phyloP scores from a whole-genome alignment of 108 stramenopile species.

The Nannochloropsis gaditana region DNA sequence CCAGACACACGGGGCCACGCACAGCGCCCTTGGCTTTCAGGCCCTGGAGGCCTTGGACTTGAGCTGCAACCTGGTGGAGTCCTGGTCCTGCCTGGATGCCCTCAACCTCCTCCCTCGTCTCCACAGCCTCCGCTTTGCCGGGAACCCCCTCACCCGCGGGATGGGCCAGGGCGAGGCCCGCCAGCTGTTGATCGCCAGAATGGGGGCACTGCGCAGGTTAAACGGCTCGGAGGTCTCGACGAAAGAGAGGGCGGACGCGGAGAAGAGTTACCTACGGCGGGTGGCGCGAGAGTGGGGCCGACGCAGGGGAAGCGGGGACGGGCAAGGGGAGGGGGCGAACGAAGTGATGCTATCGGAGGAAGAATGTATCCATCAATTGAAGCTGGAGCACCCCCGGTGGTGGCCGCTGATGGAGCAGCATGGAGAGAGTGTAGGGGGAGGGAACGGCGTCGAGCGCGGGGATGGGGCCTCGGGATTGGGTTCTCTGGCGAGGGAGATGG shows the following conservation, averaged over 20 bases:
- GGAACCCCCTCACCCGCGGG: slow-evolving; percentile 18
- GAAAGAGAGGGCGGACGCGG: slow-evolving; percentile 29
- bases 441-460: neutral
- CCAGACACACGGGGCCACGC: neutral
- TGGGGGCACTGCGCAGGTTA: neutral
- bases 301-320: neutral
- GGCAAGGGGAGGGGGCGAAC: neutral
- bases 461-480: neutral
- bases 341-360: neutral
- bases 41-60: neutral
- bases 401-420: neutral
- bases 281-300: neutral
- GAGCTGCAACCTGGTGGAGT: neutral
- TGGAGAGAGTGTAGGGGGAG: neutral
- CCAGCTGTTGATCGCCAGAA: slow-evolving; percentile 29
- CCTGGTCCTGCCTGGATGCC: slow-evolving; percentile 1
- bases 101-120: neutral
- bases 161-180: slow-evolving; percentile 35
- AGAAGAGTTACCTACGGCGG: slow-evolving; percentile 26
- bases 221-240: slow-evolving; percentile 28
- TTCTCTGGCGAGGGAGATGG: slow-evolving; percentile 13
- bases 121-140: slow-evolving; percentile 1
- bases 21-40: neutral
- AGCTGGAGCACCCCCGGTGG: neutral
- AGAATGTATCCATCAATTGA: neutral